Evolutionary conservation across 2,329 filamentous ascomycete species (phyloP).

Genomic region (Ceratocystis papillata): DNA sequence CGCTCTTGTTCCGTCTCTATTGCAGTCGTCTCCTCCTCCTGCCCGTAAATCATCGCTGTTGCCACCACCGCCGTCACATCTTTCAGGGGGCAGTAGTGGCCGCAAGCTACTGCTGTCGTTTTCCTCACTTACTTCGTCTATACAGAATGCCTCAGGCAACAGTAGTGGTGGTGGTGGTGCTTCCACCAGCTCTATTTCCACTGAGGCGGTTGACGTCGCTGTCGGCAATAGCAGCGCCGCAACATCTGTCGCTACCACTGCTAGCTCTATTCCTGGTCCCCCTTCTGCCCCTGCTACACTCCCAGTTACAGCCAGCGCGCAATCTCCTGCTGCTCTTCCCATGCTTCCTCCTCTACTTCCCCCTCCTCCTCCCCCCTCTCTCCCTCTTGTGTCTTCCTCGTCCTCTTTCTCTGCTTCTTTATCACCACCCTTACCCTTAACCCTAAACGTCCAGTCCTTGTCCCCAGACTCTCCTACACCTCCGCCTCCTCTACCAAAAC

Average conservation of each 20-base stretch:
- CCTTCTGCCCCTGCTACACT: not conserved
- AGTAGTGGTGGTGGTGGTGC: not conserved
- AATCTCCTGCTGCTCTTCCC: not conserved
- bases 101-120: conserved; percentile 1
- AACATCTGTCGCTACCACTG: not conserved
- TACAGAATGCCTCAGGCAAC: not conserved
- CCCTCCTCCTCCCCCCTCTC: not conserved
- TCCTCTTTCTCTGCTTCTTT: not conserved
- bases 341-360: not conserved
- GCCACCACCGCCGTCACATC: conserved; percentile 6
- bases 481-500: conserved; percentile 13
- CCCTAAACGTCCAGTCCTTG: not conserved
- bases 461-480: conserved; percentile 3
- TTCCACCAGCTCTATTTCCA: not conserved
- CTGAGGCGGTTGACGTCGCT: not conserved
- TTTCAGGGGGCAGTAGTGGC: not conserved
- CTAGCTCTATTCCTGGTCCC: not conserved
- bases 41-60: conserved; percentile 6
- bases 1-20: not conserved
- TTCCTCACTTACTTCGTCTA: not conserved
- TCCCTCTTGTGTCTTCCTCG: not conserved
- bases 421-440: not conserved
- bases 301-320: conserved; percentile 3
- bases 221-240: not conserved
- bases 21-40: conserved; percentile 9